Conservation (phyloP, 768 basidiomycete species). For the Tulasnella sp. region DNA sequence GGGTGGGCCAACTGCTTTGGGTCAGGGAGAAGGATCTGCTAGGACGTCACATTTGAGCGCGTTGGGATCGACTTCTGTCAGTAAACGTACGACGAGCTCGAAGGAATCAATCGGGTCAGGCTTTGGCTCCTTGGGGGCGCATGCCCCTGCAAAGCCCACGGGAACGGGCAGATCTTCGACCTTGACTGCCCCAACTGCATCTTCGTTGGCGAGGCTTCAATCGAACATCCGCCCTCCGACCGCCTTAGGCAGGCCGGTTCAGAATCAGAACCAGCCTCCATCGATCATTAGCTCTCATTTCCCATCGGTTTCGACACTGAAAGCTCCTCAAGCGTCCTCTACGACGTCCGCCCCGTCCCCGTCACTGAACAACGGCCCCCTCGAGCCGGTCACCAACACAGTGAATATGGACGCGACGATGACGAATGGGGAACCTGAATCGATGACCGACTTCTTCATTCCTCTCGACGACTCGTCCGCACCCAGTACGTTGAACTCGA, state of each 20-base stretch:
- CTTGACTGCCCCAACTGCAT: slow-evolving; percentile 15
- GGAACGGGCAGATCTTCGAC: slow-evolving; percentile 8
- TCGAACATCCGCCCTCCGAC: neutral
- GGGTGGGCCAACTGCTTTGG: neutral
- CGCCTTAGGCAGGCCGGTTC: neutral
- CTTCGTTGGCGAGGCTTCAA: slow-evolving; percentile 14
- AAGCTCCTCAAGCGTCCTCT: neutral
- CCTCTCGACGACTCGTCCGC: neutral
- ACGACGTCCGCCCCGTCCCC: neutral
- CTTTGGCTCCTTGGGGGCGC: neutral
- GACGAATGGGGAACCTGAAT: neutral
- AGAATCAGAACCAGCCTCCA: slow-evolving; percentile 2
- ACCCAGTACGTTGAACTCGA: neutral
- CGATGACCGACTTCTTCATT: neutral
- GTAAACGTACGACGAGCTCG: neutral
- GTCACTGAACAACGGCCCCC: neutral
- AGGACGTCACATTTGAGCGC: neutral
- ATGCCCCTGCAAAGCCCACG: neutral
- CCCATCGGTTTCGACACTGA: neutral
- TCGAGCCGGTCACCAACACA: slow-evolving; percentile 8
- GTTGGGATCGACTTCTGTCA: neutral
- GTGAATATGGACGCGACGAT: neutral
- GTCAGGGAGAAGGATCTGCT: neutral
- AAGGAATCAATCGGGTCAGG: neutral
- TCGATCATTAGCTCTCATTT: neutral